Evolutionary conservation across 768 basidiomycete species (phyloP).

Genomic region (Postia placenta): DNA sequence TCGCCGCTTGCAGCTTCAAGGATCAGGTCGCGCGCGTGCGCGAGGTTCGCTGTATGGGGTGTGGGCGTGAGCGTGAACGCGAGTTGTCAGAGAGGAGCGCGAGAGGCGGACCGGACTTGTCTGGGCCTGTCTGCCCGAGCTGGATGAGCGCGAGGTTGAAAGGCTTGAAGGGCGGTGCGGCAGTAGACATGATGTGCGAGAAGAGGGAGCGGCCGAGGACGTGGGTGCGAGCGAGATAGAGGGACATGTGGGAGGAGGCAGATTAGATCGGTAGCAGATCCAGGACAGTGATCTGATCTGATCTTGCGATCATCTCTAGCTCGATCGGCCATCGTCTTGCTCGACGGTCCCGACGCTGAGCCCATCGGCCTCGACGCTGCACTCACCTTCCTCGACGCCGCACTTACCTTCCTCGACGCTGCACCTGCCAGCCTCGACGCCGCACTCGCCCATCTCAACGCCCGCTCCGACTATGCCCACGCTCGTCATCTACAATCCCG

Average conservation of each 20-base stretch:
- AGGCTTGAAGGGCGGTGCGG: slow-evolving; percentile 45
- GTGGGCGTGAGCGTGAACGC: not conserved
- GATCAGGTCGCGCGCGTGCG: slow-evolving; percentile 77
- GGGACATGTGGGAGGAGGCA: not conserved
- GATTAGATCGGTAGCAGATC: not conserved
- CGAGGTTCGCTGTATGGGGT: slow-evolving; percentile 50
- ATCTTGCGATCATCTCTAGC: too few species aligned
- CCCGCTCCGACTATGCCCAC: slow-evolving; percentile 34
- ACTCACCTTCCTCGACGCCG: not conserved
- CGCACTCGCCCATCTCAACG: not conserved
- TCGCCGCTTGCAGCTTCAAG: slow-evolving; percentile 51
- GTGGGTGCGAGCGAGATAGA: not conserved
- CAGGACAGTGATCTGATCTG: not conserved
- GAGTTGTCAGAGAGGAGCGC: not conserved
- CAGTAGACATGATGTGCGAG: slow-evolving; percentile 12
- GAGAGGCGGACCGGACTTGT: slow-evolving; percentile 44
- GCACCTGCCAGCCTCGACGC: not conserved
- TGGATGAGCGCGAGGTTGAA: slow-evolving; percentile 90
- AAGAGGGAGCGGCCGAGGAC: not conserved
- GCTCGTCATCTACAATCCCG: slow-evolving; percentile 73
- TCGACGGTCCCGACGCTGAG: too few species aligned
- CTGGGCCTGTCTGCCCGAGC: slow-evolving; percentile 63
- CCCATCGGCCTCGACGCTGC: not conserved
- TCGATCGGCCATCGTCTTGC: too few species aligned
- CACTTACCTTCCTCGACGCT: not conserved